Base-by-base conservation (phyloP, 805 yeast species). In the Kurtzmaniella fragi region DNA sequence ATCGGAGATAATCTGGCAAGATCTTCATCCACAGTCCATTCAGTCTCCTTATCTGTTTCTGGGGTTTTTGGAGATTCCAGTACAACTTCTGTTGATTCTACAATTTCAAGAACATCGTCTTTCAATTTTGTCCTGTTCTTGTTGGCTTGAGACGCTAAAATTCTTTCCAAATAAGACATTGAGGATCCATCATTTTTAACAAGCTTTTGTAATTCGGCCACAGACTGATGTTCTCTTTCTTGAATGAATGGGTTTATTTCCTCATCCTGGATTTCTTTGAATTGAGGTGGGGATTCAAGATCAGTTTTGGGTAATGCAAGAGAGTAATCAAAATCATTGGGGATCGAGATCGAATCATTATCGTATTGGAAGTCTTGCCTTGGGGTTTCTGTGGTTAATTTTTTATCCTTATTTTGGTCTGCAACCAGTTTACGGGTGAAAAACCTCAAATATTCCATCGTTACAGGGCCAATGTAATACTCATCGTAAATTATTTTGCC, bases 361-460 rank as follows among this genome's bases (percentile, higher is more conserved):
- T 42, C 23, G 20, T 40, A 40, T 15, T 31, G 7, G 35, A 30
- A 13, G 32, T 29, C 6, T 35, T 13, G 16, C 17, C 34, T n/a
- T 20, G 30, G 5, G 34, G n/a, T 5, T n/a, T 29, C 26, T 16
- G 17, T 33, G 14, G 28, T 34, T 16, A 41, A 34, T 35, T 39
- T 15, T 16, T 42, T 48, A 3, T 47, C 43, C 16, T 36, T 17
- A 2, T 28, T 31, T 39, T 35, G 25, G 12, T 35, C 60, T 28
- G 44, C 41, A 8, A 47, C 40, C 41, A 54, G 53, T 1, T 64
- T 62, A 31, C 53, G 49, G 34, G 71, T 64, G 34, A 66, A 57
- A 13, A 56, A 57, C 28, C 64, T 48, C 29, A 67, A 50, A 31
- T 61, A 68, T 37, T 64, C 70, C 10, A 58, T 53, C 2, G 71